phyloP scores from a whole-genome alignment of 257 asterid genomes.

The Jasminum sambac region DNA sequence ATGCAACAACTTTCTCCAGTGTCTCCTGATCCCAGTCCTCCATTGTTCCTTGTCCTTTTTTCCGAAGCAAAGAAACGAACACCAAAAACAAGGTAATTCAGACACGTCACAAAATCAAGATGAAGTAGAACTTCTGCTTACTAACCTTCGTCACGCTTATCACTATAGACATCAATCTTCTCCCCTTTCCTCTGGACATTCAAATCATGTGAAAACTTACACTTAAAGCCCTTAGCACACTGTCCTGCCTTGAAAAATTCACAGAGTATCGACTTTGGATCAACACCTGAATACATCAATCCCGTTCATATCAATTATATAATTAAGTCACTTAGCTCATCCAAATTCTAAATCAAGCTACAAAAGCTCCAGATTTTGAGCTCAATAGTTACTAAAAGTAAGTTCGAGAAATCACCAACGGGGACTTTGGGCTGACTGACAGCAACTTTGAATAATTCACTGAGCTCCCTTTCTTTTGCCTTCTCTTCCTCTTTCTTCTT shows the following conservation, averaged over 20 bases:
- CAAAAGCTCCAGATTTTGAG: neutral
- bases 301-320: neutral
- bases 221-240: slow-evolving; percentile 86
- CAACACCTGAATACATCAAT: slow-evolving; percentile 62
- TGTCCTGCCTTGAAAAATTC: slow-evolving; percentile 88
- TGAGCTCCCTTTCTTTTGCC: slow-evolving; percentile 88
- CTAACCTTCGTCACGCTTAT: slow-evolving; percentile 60
- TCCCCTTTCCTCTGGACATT: slow-evolving; percentile 94
- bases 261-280: slow-evolving; percentile 83
- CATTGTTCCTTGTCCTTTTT: slow-evolving; percentile 57
- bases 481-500: slow-evolving; percentile 97
- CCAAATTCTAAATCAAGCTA: neutral
- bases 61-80: slow-evolving; percentile 11
- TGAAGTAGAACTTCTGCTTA: slow-evolving; percentile 7
- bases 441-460: slow-evolving; percentile 80
- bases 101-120: neutral
- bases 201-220: slow-evolving; percentile 96
- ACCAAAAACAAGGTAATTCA: slow-evolving; percentile 7
- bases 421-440: slow-evolving; percentile 96
- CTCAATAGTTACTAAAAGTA: neutral
- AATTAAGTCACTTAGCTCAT: neutral
- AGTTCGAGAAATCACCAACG: slow-evolving; percentile 47
- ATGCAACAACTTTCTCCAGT: slow-evolving; percentile 78
- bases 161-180: slow-evolving; percentile 92
- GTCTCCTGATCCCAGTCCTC: slow-evolving; percentile 96